A percentile compares a stretch with the other conserved stretches of the same genome.
These are phyloP conservation scores for Thalassia testudinum DNA, from an alignment of 116 monocot species.

Conservation along the genomic window DNA sequence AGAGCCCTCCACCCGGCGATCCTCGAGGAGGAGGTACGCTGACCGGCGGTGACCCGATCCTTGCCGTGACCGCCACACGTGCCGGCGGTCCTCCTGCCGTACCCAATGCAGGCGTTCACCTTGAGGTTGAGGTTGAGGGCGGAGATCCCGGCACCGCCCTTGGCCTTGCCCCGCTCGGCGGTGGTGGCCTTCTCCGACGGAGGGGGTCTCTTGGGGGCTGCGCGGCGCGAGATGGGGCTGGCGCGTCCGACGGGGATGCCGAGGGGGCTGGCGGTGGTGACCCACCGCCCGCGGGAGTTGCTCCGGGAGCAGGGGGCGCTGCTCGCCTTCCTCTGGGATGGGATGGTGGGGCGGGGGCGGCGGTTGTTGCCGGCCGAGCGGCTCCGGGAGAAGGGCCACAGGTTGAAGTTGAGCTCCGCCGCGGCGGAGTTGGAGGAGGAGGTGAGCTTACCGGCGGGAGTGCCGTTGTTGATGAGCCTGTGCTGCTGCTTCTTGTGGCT, in stretches of 20 bases:
- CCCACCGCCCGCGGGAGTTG: conserved; percentile 59
- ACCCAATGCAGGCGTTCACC: conserved; percentile 50
- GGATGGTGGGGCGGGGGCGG: neutral
- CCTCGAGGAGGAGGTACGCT: no score
- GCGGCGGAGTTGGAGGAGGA: neutral
- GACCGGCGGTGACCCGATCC: neutral
- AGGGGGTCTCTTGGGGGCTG: no score
- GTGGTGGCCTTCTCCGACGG: conserved; percentile 1
- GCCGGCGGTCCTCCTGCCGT: neutral
- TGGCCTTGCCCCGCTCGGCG: neutral
- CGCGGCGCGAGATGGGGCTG: conserved; percentile 64
- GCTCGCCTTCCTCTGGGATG: conserved; percentile 29
- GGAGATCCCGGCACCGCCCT: conserved; percentile 6
- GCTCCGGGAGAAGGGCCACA: conserved; percentile 92
- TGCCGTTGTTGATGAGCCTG: neutral
- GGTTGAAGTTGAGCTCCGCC: conserved; percentile 60
- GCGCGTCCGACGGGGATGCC: conserved; percentile 53
- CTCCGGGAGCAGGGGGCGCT: conserved; percentile 92
- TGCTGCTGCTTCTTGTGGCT: conserved; percentile 15
- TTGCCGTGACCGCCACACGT: neutral
- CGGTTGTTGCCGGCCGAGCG: conserved; percentile 41
- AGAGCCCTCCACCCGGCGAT: no score
- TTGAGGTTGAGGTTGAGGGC: conserved; percentile 21
- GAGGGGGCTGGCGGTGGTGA: conserved; percentile 16
- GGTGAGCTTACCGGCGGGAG: conserved; percentile 2